Conservation (phyloP, 345 rosid species). For the Brassica nigra region DNA sequence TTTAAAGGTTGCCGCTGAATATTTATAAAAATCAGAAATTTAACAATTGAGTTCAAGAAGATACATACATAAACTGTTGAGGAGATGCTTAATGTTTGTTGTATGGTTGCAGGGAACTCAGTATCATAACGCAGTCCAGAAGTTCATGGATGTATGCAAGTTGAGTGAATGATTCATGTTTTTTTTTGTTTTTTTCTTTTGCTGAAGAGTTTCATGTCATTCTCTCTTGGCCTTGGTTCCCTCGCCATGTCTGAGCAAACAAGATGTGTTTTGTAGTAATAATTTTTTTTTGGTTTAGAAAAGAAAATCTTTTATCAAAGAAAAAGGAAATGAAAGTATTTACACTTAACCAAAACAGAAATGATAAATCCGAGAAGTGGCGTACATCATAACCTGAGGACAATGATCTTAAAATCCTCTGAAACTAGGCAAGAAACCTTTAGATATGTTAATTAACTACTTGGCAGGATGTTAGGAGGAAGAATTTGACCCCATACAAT, state of each 20-base stretch:
- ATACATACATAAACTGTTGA: background rate
- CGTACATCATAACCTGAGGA: too few species aligned
- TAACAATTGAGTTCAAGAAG: background rate
- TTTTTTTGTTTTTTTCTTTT: conserved; percentile 2
- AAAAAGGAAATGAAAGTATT: background rate
- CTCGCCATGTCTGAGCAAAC: conserved; percentile 18
- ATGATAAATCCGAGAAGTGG: too few species aligned
- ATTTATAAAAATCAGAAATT: background rate
- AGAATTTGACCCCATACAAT: background rate
- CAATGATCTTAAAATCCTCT: too few species aligned
- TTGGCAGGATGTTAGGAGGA: too few species aligned
- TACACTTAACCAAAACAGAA: too few species aligned
- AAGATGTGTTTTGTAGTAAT: background rate
- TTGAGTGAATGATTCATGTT: conserved; percentile 54
- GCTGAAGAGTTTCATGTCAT: conserved; percentile 9
- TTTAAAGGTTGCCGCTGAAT: background rate
- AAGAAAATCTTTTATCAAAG: background rate
- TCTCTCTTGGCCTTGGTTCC: conserved; percentile 1
- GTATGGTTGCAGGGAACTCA: conserved; percentile 73
- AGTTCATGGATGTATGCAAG: conserved; percentile 82
- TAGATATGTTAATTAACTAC: too few species aligned
- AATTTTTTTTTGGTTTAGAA: background rate
- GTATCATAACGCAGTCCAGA: conserved; percentile 88
- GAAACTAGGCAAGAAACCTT: too few species aligned
- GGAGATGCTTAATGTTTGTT: background rate